Conservation (phyloP, 306 rosid genomes). For the Fragaria vesca region DNA sequence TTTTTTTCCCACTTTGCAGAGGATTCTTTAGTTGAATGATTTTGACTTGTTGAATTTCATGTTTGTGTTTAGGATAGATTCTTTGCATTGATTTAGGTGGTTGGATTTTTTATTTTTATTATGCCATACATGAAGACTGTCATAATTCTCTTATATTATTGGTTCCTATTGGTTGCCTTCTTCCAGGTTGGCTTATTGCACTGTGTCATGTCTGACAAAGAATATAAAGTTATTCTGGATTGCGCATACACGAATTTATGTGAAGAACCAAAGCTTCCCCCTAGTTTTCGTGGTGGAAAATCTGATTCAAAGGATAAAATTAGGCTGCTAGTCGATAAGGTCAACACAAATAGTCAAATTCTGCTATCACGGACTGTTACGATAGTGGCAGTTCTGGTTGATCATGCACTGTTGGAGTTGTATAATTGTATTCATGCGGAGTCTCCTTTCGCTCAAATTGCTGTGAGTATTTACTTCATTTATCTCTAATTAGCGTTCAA, state of each 20-base stretch:
- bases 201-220: constrained; percentile 78
- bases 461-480: constrained; percentile 56
- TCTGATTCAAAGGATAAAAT: constrained; percentile 72
- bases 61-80: background rate
- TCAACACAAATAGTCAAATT: constrained; percentile 76
- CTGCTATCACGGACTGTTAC: constrained; percentile 79
- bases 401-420: constrained; percentile 85
- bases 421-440: constrained; percentile 68
- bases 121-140: constrained; percentile 1
- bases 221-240: constrained; percentile 92
- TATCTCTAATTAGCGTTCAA: background rate
- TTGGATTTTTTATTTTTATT: background rate
- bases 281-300: constrained; percentile 84
- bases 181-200: constrained; percentile 87
- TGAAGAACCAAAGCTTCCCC: constrained; percentile 86
- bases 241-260: constrained; percentile 70
- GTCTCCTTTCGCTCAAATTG: constrained; percentile 82
- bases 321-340: constrained; percentile 83
- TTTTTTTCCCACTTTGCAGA: background rate
- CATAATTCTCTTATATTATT: constrained; percentile 7
- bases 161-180: constrained; percentile 25
- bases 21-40: background rate
- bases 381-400: constrained; percentile 60
- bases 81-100: constrained; percentile 6
- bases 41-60: background rate